Conservation (phyloP, 2,329 filamentous ascomycete genomes). For the Aureobasidium namibiae region DNA sequence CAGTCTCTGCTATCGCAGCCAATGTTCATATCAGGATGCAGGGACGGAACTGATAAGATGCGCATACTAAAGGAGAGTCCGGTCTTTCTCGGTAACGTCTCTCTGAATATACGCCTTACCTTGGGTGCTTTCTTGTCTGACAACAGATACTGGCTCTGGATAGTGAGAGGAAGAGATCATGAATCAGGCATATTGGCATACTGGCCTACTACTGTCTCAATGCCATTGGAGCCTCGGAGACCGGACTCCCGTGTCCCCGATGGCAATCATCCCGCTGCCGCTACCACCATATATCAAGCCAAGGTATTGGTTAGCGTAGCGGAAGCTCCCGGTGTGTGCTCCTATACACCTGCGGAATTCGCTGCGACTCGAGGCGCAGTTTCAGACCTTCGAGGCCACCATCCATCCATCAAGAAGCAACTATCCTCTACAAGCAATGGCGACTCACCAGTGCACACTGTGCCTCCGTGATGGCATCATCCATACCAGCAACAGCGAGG, state of each 20-base stretch:
- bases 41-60: neutral
- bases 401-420: neutral
- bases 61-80: neutral
- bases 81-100: neutral
- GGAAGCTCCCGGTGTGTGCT: neutral
- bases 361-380: neutral
- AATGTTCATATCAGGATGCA: neutral
- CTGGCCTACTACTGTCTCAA: neutral
- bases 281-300: neutral
- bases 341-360: too few relatives aligned
- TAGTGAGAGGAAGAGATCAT: neutral
- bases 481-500: neutral
- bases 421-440: neutral
- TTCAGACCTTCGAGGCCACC: neutral
- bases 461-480: neutral
- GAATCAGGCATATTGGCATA: neutral
- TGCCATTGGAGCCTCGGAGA: neutral
- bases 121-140: neutral
- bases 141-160: neutral
- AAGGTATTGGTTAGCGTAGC: neutral
- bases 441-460: neutral
- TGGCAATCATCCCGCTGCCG: neutral
- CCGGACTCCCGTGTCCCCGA: neutral
- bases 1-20: too few relatives aligned
- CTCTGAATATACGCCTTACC: neutral